Evolutionary conservation across 1,139 yeast genomes (phyloP), one percentile per base, ranked within the genome.

Genomic region (Citeromyces siamensis): DNA sequence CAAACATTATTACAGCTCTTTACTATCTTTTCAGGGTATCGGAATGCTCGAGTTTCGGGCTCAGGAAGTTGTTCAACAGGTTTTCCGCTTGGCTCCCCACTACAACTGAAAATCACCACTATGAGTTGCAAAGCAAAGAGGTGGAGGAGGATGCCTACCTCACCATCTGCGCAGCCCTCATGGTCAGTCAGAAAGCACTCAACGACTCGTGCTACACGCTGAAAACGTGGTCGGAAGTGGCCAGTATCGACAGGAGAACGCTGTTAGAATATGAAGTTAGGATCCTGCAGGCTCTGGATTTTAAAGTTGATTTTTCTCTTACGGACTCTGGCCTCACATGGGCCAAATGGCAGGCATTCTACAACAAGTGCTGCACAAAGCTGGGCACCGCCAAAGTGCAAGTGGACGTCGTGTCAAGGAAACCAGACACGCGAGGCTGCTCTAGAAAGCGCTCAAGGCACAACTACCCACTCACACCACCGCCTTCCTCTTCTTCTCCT

Each of bases 141-240:
- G 31, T 17, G 17, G 31, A 13, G 5, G 31, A 26, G 6, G 8
- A n/a, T 26, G 17, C 31, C 12, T 36, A 36, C 31, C 17, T 32
- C 6, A 20, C 32, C n/a, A 18, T 50, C 2, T 40, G 51, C 56
- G 37, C 59, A 13, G 54, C 71, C 16, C 53, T 69, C 35, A 56
- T 70, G 38, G 50, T 70, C 14, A 55, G 73, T 27, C 70, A 70
- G 49, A 70, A 70, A 48, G 55, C 65, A 12, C 59, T 55, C 40
- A 72, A 70, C 47, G 76, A 70, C 45, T 71, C 67, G 39, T 64
- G 69, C 35, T 70, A 68, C 43, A 68, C 75, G 1, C 54, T 68
- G 43, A 68, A 68, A 43, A 70, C 75, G 4, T 70, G 76, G 76
- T 55, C 51, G 13, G 46, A 46, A 37, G 37, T 53, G 8, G 46